Conservation (phyloP, 1,139 yeast genomes). For the Groenewaldozyma auringiensis region DNA sequence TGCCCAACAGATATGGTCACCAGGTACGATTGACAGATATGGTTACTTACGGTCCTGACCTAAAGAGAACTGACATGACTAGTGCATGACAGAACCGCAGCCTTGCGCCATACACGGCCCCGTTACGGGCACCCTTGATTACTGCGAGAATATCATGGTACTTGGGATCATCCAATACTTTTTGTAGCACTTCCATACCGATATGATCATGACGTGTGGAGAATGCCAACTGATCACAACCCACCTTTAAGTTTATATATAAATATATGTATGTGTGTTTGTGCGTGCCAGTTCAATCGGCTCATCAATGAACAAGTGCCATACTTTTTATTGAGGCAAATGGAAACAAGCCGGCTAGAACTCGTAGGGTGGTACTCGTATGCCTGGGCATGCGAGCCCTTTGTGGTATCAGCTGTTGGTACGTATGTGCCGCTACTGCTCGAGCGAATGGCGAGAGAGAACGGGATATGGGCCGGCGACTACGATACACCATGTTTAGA, state of each 20-base stretch:
- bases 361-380: conserved; percentile 39
- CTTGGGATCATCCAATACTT: conserved; percentile 25
- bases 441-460: conserved; percentile 58
- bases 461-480: conserved; percentile 52
- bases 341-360: conserved; percentile 14
- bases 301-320: no score
- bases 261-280: no score
- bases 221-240: no score
- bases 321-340: no score
- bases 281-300: no score
- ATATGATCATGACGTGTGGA: no score
- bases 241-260: no score
- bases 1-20: conserved; percentile 49
- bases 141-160: conserved; percentile 31
- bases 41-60: conserved; percentile 30
- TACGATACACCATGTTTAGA: conserved; percentile 40
- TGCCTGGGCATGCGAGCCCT: conserved; percentile 67
- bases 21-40: conserved; percentile 63
- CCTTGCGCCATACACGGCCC: conserved; percentile 63
- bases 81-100: conserved; percentile 67
- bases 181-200: conserved; percentile 16
- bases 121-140: conserved; percentile 34
- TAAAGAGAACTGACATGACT: conserved; percentile 53
- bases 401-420: conserved; percentile 62
- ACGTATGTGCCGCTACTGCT: conserved; percentile 60